A percentile compares a stretch with the other conserved stretches of the same genome.
Evolutionary conservation across 129 eudicot genomes (phyloP).

Genomic region (Rutidosis leptorrhynchoides): DNA sequence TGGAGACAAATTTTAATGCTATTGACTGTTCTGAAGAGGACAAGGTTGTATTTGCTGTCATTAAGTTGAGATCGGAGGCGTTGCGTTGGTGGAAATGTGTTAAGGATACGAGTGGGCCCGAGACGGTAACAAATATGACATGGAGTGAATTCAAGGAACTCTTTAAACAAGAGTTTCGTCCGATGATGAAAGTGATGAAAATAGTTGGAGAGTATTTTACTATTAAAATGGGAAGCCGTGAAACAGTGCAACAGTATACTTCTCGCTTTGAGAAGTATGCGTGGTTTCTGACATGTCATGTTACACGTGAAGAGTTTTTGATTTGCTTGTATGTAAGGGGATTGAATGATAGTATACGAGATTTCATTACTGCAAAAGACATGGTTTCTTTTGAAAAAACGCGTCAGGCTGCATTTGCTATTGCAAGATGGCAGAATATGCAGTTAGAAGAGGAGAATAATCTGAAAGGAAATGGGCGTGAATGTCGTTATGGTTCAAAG

Average conservation of each 20-base stretch:
- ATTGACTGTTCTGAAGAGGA: not conserved
- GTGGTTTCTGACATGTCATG: constrained; percentile 7
- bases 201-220: not conserved
- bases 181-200: not conserved
- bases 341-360: not conserved
- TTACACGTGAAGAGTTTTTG: not conserved
- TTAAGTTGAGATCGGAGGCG: not conserved
- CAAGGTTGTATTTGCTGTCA: not conserved
- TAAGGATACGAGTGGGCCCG: not conserved
- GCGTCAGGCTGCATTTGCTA: constrained; percentile 5
- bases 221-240: not conserved
- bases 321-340: not conserved
- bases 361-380: not conserved
- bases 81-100: not conserved
- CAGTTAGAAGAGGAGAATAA: not conserved
- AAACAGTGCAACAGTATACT: not conserved
- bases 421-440: not conserved
- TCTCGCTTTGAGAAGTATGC: not conserved
- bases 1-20: not conserved
- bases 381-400: not conserved
- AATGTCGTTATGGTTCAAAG: not conserved
- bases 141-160: constrained; percentile 3
- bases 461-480: not conserved
- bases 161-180: not conserved
- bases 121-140: not conserved